Conservation (phyloP, 495 filamentous ascomycete genomes). For the Penicillium flavigenum region DNA sequence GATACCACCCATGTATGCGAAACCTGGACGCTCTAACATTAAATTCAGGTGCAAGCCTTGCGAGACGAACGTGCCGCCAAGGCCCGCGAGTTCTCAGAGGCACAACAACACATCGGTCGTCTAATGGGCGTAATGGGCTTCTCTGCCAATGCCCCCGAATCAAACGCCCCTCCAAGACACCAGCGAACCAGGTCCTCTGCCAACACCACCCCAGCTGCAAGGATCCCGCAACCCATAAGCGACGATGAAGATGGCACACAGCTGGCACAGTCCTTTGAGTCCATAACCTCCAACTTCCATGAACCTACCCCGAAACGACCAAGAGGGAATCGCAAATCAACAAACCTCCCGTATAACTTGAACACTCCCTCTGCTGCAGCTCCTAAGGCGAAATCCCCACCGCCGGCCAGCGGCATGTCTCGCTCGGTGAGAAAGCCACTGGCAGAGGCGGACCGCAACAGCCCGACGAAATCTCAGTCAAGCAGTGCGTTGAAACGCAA, state of each 20-base stretch:
- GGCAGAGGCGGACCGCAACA: conserved; percentile 30
- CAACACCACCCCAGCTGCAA: conserved; percentile 14
- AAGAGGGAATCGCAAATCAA: conserved; percentile 20
- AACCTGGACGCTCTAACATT: neutral
- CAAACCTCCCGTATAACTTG: neutral
- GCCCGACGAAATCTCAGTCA: conserved; percentile 25
- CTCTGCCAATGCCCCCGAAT: conserved; percentile 26
- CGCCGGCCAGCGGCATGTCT: neutral
- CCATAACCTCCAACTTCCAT: conserved; percentile 17
- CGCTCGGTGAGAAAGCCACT: conserved; percentile 20
- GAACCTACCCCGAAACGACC: conserved; percentile 35
- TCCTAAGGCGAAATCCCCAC: neutral
- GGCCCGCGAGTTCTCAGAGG: conserved; percentile 50
- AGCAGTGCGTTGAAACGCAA: conserved; percentile 15
- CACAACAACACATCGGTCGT: conserved; percentile 49
- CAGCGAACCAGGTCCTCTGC: conserved; percentile 21
- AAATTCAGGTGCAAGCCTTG: conserved; percentile 37
- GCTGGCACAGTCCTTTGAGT: conserved; percentile 27
- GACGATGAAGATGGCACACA: conserved; percentile 24
- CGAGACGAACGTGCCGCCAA: conserved; percentile 43
- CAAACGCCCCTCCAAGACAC: conserved; percentile 23
- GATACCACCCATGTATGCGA: neutral
- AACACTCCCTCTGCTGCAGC: neutral
- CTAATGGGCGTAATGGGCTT: conserved; percentile 51
- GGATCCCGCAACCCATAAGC: conserved; percentile 19